Base-by-base conservation (phyloP, 192 early-diverging fungal genomes). In the Lunasporangiospora selenospora region DNA sequence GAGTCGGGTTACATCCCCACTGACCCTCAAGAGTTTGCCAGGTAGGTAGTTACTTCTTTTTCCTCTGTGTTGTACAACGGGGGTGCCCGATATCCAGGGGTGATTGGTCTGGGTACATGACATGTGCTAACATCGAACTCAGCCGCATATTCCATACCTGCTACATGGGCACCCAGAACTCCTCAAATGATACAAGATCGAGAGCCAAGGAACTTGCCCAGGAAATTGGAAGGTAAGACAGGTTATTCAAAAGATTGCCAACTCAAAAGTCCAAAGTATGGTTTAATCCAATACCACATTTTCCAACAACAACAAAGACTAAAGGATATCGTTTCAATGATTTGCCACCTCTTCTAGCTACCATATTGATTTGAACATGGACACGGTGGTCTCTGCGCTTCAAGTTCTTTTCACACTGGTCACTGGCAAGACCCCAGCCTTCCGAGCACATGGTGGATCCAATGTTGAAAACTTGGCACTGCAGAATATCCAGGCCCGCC, bases 111-210 rank as follows among this genome's bases (percentile, higher is more conserved):
- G 16, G 29, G 23, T 30, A 34, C 26, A n/a, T 5, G 24, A 31
- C 27, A 23, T 26, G 9, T 24, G 15, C n/a, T 29, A 48, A 50
- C 80, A 32, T 21, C 29, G 13, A 26, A 10, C 29, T 10, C 53
- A 82, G 82, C 27, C 86, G 83, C 9, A 81, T 99, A 27, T 96
- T 99, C 65, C 90, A 96, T 60, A 98, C 98, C 0, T 90, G 93
- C 67, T 99, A 95, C 47, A 97, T 99, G 96, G 95, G 95, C 6
- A 94, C 98, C 2, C 61, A 66, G 21, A 97, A 99, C 77, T 99
- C 98, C 12, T 89, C 88, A 13, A 46, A 56, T 9, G 96, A 98
- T 34, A 99, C 98, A 0, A 84, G 92, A 3, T 34, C 62, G 6
- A 83, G 98, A n/a, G 94, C 96, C 5, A 85, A 82, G 43, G 65